Evolutionary conservation across 345 rosid species (phyloP).

Genomic region (Mallotus nudiflorus): DNA sequence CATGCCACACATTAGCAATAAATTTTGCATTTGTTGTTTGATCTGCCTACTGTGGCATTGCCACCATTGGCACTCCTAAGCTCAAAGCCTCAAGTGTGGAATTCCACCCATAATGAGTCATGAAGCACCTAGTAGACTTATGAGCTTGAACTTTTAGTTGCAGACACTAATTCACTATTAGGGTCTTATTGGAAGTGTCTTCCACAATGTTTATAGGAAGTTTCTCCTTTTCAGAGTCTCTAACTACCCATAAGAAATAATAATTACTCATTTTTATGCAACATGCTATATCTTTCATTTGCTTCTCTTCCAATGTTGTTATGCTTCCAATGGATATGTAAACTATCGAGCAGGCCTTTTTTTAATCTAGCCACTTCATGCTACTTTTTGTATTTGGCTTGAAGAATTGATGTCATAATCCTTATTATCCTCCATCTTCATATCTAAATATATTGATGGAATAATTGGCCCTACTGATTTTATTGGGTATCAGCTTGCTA

Average conservation of each 20-base stretch:
- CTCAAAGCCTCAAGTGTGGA: too few relatives aligned
- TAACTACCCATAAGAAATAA: conserved; percentile 55
- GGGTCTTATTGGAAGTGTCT: background rate
- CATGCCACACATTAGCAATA: conserved; percentile 57
- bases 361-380: conserved; percentile 45
- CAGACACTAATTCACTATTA: conserved; percentile 6
- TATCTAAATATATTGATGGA: conserved; percentile 58
- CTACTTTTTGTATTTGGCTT: background rate
- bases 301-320: conserved; percentile 35
- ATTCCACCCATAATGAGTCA: too few relatives aligned
- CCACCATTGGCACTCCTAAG: conserved; percentile 59
- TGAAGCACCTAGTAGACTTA: conserved; percentile 16
- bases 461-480: conserved; percentile 58
- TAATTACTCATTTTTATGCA: conserved; percentile 28
- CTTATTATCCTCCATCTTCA: conserved; percentile 32
- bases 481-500: too few relatives aligned
- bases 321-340: too few relatives aligned
- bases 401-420: conserved; percentile 43
- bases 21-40: conserved; percentile 60
- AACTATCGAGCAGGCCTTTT: conserved; percentile 45
- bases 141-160: conserved; percentile 14
- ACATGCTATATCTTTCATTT: conserved; percentile 54
- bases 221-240: conserved; percentile 44
- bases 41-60: conserved; percentile 61
- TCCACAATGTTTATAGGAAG: conserved; percentile 32